phyloP scores from a whole-genome alignment of 176 grass and related monocot species.

The Ensete glaucum region DNA sequence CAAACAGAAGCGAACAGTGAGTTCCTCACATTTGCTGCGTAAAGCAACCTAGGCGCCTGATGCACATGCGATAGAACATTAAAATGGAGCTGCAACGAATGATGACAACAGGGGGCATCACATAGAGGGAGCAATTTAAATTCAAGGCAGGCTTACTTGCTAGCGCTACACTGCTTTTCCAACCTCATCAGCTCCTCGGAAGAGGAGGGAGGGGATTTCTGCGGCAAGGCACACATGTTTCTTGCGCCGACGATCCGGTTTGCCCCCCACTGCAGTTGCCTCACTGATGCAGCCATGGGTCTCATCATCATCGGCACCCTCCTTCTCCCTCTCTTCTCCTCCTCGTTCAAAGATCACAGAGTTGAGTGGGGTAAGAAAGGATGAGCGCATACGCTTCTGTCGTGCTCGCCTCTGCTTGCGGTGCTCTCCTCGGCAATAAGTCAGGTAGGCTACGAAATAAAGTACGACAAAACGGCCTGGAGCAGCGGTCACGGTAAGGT shows the following conservation, averaged over 20 bases:
- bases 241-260: conserved; percentile 13
- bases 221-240: conserved; percentile 21
- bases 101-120: neutral
- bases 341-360: too few relatives aligned
- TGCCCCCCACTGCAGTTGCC: conserved; percentile 35
- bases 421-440: too few relatives aligned
- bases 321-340: neutral
- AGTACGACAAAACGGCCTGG: too few relatives aligned
- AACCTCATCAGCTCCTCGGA: conserved; percentile 87
- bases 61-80: too few relatives aligned
- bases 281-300: conserved; percentile 19
- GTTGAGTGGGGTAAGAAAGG: too few relatives aligned
- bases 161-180: conserved; percentile 63
- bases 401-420: too few relatives aligned
- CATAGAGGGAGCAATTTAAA: neutral
- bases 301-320: neutral
- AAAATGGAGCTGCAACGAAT: neutral
- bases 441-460: too few relatives aligned
- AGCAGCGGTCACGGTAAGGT: too few relatives aligned
- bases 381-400: too few relatives aligned
- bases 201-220: conserved; percentile 34
- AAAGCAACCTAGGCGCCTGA: neutral
- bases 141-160: conserved; percentile 41
- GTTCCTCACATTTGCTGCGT: neutral
- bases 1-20: neutral